A percentile compares a stretch with the other conserved stretches of the same genome.
Conservation (phyloP, 164 flowering plant genomes). For the Tetrastigma voinierianum region DNA sequence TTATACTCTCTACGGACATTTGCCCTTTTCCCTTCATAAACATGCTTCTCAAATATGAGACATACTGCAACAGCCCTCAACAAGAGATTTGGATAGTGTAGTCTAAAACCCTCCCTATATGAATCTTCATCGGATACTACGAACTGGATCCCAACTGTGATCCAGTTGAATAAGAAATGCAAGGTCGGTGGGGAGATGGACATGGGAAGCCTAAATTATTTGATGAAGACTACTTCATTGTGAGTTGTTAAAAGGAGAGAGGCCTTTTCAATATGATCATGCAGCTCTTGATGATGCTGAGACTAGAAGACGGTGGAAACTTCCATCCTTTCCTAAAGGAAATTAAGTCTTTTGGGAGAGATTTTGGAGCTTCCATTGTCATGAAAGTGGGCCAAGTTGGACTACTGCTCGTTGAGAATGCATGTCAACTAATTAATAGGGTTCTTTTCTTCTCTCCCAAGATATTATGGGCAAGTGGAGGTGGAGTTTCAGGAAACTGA, state of each 20-base stretch:
- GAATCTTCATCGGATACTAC: conserved; percentile 59
- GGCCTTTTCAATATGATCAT: conserved; percentile 68
- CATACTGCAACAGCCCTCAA: too few relatives aligned
- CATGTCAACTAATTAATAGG: too few relatives aligned
- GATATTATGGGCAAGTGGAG: too few relatives aligned
- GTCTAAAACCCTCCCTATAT: too few relatives aligned
- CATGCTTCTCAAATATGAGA: too few relatives aligned
- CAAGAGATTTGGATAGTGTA: too few relatives aligned
- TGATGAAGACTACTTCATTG: conserved; percentile 44
- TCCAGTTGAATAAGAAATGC: conserved; percentile 40
- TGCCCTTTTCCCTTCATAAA: too few relatives aligned
- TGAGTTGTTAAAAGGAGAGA: conserved; percentile 46
- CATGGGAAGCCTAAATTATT: conserved; percentile 61
- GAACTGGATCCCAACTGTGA: conserved; percentile 52
- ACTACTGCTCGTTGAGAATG: too few relatives aligned
- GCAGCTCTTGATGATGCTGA: conserved; percentile 39
- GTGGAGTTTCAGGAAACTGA: too few relatives aligned
- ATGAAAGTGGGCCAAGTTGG: conserved; percentile 36
- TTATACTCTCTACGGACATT: too few relatives aligned
- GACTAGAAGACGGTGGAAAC: conserved; percentile 27
- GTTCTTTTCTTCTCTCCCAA: too few relatives aligned
- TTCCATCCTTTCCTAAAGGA: conserved; percentile 16
- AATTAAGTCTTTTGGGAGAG: conserved; percentile 38
- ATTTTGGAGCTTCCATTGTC: conserved; percentile 47
- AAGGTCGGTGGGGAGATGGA: conserved; percentile 54